Evolutionary conservation across 2,329 filamentous ascomycete genomes (phyloP).

Genomic region (Fusarium succisae): DNA sequence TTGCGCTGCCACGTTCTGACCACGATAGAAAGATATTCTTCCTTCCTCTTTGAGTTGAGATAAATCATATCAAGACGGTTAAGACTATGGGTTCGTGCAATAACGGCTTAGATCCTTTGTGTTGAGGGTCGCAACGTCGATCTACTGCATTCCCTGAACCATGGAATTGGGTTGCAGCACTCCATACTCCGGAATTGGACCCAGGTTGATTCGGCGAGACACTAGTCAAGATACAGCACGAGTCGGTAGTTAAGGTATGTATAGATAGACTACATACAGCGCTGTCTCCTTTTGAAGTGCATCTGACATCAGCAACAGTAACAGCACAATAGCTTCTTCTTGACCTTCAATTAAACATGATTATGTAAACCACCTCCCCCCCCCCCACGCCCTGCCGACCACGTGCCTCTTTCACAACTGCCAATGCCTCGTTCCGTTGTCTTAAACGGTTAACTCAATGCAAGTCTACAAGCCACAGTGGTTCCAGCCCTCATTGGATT

Average conservation of each 20-base stretch:
- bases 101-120: not conserved
- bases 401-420: conserved; percentile 32
- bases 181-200: not conserved
- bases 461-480: conserved; percentile 28
- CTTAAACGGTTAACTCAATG: not conserved
- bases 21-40: not conserved
- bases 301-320: not conserved
- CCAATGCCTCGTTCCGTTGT: conserved; percentile 16
- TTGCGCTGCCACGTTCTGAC: not conserved
- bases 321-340: not conserved
- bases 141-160: not conserved
- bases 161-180: conserved; percentile 1
- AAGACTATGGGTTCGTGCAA: not conserved
- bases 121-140: not conserved
- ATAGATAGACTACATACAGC: not conserved
- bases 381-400: conserved; percentile 31
- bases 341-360: not conserved
- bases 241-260: not conserved
- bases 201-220: not conserved
- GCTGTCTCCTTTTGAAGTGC: not conserved
- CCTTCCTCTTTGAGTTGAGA: not conserved
- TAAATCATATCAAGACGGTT: not conserved
- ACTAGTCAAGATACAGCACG: not conserved
- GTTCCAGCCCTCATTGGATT: conserved; percentile 1
- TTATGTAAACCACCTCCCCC: conserved; percentile 4